These are phyloP conservation scores for Monilinia fructigena DNA, from an alignment of 2,329 filamentous ascomycete species.

Conservation along the genomic window DNA sequence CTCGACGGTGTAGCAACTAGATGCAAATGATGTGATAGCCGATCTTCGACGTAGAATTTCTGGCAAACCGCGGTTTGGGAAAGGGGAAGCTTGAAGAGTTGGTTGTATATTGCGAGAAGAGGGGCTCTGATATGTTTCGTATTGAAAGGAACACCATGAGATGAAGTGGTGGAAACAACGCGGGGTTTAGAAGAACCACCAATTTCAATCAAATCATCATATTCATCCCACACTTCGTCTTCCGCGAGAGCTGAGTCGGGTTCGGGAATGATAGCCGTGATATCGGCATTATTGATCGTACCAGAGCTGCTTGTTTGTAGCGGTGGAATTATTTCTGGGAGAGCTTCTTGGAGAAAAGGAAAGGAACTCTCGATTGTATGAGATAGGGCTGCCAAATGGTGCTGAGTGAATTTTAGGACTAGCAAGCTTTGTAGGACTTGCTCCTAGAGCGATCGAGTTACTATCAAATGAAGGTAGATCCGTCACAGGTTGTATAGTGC, in stretches of 20 bases:
- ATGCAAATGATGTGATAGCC: conserved; percentile 41
- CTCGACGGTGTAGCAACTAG: conserved; percentile 55
- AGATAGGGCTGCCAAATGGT: conserved; percentile 27
- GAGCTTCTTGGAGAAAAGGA: conserved; percentile 61
- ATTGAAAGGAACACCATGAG: conserved; percentile 54
- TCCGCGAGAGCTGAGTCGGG: conserved; percentile 69
- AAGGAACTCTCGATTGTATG: conserved; percentile 60
- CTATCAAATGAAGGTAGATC: conserved; percentile 38
- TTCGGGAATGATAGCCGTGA: conserved; percentile 65
- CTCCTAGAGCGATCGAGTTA: conserved; percentile 50
- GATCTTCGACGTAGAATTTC: conserved; percentile 12
- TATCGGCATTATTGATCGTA: conserved; percentile 54
- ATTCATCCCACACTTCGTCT: conserved; percentile 94
- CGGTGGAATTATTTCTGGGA: conserved; percentile 68
- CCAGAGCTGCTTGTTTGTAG: conserved; percentile 55
- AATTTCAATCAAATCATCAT: conserved; percentile 81
- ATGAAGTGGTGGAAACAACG: conserved; percentile 53
- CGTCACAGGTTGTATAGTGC: conserved; percentile 44
- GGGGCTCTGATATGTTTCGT: conserved; percentile 48
- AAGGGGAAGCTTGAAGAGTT: conserved; percentile 2
- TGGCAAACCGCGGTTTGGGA: conserved; percentile 21
- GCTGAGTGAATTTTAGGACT: conserved; percentile 27
- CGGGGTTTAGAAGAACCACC: conserved; percentile 50
- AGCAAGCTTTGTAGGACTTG: conserved; percentile 41
- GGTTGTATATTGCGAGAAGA: background rate